Evolutionary conservation across 345 rosid species (phyloP), one percentile per base, ranked within the genome.

Genomic region (Chamaenerion angustifolium): DNA sequence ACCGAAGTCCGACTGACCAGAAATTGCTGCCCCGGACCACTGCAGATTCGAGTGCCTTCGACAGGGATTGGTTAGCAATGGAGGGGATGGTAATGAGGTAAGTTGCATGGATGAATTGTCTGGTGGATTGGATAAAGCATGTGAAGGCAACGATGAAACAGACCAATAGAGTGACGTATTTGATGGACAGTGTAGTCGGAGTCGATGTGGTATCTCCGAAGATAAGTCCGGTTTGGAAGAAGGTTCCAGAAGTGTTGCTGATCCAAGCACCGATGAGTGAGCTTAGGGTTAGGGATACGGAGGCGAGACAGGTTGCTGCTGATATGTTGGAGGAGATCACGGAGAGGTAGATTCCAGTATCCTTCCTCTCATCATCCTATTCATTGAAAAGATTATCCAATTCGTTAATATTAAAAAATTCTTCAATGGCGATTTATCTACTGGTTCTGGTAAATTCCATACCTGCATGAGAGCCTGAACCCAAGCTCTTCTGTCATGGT

Each of bases 251-350:
- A 9, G 83, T 68, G 21, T 63, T 66, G 16, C 84, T 78, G 1
- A 87, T 74, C 95, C 93, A 83, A 2, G 89, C 81, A 18, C 88
- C 95, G 37, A 86, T 75, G 0, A 88, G 70, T 49, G 92, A 83
- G 61, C 94, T 67, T n/a, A 88, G 56, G 8, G 88, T 73, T 41
- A 88, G 62, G 61, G 81, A 71, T 44, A 84, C 62, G 41, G 97
- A 60, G 0, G 73, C 69, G 40, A 85, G 58, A 57, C 62, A 69
- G 1, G 87, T 85, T 58, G 95, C 76, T 11, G 87, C 81, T 11
- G 88, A 71, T 37, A 57, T 72, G 60, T 76, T 82, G 10, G 78
- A 63, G 0, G 73, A 51, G 5, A 85, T 66, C 40, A 82, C 89
- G 0, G 37, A 5, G 7, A 31, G 10, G 37, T 31, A 31, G 7